phyloP scores from a whole-genome alignment of 2,329 filamentous ascomycete species.

The Nemania abortiva region DNA sequence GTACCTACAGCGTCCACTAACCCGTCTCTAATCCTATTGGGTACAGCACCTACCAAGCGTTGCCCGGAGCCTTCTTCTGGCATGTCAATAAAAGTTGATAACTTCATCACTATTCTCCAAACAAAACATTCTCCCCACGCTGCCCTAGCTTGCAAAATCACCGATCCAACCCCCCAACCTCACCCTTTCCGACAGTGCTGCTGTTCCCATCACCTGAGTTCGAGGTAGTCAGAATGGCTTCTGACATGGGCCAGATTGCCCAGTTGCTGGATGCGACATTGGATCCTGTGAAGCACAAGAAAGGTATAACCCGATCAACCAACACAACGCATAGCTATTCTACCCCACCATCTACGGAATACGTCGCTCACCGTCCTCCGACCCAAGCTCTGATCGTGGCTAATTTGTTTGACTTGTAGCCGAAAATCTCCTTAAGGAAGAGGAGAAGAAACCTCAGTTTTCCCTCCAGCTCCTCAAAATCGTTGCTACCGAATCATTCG shows the following conservation, averaged over 20 bases:
- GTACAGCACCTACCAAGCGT: slow-evolving; percentile 19
- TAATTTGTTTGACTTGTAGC: slow-evolving; percentile 65
- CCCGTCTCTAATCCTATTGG: background rate
- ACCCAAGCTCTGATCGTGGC: slow-evolving; percentile 11
- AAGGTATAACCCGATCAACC: slow-evolving; percentile 70
- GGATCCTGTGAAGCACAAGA: slow-evolving; percentile 86
- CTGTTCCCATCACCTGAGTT: slow-evolving; percentile 29
- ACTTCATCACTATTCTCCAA: slow-evolving; percentile 21
- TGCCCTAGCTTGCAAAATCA: slow-evolving; percentile 13
- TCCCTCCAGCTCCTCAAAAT: slow-evolving; percentile 91
- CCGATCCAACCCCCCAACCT: slow-evolving; percentile 1
- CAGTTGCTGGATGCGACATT: slow-evolving; percentile 91
- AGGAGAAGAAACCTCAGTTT: slow-evolving; percentile 87
- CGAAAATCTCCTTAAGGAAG: slow-evolving; percentile 80
- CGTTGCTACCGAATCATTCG: slow-evolving; percentile 79
- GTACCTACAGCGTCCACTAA: slow-evolving; percentile 2
- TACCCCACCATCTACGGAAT: slow-evolving; percentile 39
- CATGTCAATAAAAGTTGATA: slow-evolving; percentile 44
- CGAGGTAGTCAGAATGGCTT: slow-evolving; percentile 61
- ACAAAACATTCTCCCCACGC: slow-evolving; percentile 31
- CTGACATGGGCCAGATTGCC: slow-evolving; percentile 72
- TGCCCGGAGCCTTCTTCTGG: slow-evolving; percentile 33
- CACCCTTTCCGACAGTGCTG: slow-evolving; percentile 2
- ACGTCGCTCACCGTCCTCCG: background rate
- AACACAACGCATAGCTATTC: slow-evolving; percentile 37